Evolutionary conservation across 148 eudicot species (phyloP), one percentile per base, ranked within the genome.

Genomic region (Arctostaphylos glauca): DNA sequence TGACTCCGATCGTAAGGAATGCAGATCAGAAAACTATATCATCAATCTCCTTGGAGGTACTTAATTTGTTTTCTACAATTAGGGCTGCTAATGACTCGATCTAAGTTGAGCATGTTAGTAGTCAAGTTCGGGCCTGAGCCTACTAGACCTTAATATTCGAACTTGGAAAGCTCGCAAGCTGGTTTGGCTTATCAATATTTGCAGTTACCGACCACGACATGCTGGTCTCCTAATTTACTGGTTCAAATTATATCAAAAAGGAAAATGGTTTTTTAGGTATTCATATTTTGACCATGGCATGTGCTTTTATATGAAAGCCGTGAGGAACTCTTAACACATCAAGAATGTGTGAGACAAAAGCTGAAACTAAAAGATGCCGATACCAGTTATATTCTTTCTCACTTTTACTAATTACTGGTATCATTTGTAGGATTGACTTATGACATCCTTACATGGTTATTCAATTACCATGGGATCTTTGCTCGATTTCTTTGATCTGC

Each of bases 1-100:
- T 97, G 98, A 97, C 99, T 85, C 99, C 99, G 50, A 93, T 94
- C 6, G 80, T 97, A 49, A 93, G 87, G 89, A 90, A 90, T 88
- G 99, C 98, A 78, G 99, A 97, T 88, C 99, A 97, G 88, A 97
- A 97, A 86, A 90, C 98, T 60, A 92, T 97, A 85, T 92, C 97
- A 48, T 84, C 96, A 43, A 97, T 97, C 81, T 94, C 99, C 83
- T 84, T 23, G 21, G 98, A 97, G 99, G 99, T 97, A 87, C 66
- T 25, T 23, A 7, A 16, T 23, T 21, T 47, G 23, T 5, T 54
- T 13, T 38, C 12, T 21, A 52, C 44, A 21, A 53, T 23, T 50
- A 70, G 16, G 49, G 74, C n/a, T 14, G 16, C 74, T 38, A 70
- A 70, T 43, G 10, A 41, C 74, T 16, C 9, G 4, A 70, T 6